Evolutionary conservation across 1,284 basidiomycete species (phyloP).

Genomic region (Neonothopanus nambi): DNA sequence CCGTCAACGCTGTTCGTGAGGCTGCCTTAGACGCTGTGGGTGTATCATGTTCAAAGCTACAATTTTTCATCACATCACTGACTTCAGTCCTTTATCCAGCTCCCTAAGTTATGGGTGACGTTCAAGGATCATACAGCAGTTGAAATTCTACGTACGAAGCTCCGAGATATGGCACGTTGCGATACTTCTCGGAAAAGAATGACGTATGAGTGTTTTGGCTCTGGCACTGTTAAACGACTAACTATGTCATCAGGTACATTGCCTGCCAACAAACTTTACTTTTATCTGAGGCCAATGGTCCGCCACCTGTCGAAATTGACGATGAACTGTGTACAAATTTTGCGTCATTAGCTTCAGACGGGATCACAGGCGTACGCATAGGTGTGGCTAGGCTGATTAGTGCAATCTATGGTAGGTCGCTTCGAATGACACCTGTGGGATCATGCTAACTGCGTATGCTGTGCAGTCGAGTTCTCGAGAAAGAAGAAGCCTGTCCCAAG

Average conservation of each 20-base stretch:
- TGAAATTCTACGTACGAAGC: conserved; percentile 45
- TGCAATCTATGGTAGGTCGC: conserved; percentile 50
- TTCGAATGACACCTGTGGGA: background rate
- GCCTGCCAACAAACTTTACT: conserved; percentile 71
- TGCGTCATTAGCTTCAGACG: conserved; percentile 60
- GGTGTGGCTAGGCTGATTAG: conserved; percentile 74
- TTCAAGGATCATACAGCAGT: conserved; percentile 43
- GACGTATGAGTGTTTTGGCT: conserved; percentile 52
- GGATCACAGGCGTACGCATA: conserved; percentile 87
- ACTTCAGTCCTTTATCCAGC: conserved; percentile 32
- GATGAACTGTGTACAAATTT: conserved; percentile 63
- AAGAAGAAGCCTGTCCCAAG: conserved; percentile 20
- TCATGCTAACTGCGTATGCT: conserved; percentile 18
- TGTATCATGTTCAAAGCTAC: conserved; percentile 21
- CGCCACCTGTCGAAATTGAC: conserved; percentile 46
- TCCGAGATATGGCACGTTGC: conserved; percentile 57
- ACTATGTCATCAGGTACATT: conserved; percentile 50
- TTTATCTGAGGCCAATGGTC: conserved; percentile 36
- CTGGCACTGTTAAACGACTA: conserved; percentile 14
- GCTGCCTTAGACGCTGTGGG: conserved; percentile 69
- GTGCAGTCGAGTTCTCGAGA: conserved; percentile 7
- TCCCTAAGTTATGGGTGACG: conserved; percentile 53
- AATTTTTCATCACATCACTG: conserved; percentile 21
- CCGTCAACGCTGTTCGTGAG: conserved; percentile 83
- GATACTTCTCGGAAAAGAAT: conserved; percentile 68